Percentiles rank a stretch among this genome's conserved stretches.
phyloP scores from a whole-genome alignment of 345 rosid genomes.

The Hibiscus syriacus region DNA sequence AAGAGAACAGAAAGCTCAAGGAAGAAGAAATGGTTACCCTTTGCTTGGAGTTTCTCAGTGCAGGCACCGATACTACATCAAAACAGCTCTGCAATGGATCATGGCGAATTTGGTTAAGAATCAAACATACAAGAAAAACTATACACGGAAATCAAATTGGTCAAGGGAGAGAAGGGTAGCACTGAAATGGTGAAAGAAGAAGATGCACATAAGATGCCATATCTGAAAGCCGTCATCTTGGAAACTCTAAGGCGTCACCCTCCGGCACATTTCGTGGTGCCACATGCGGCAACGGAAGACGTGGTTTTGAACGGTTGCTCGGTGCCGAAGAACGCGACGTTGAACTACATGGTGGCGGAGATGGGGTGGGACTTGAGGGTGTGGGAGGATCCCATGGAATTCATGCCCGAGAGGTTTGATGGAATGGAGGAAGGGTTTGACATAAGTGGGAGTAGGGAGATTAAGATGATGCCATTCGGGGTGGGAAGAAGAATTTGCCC shows the following conservation, averaged over 20 bases:
- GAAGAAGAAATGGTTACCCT: slow-evolving; percentile 12
- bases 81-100: slow-evolving; percentile 34
- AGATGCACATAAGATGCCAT: slow-evolving; percentile 21
- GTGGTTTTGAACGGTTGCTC: neutral
- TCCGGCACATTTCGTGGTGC: slow-evolving; percentile 15
- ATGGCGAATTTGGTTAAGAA: slow-evolving; percentile 33
- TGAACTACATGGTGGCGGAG: neutral
- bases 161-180: neutral
- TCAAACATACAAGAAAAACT: slow-evolving; percentile 15
- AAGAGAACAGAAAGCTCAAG: slow-evolving; percentile 15
- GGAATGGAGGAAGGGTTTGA: slow-evolving; percentile 11
- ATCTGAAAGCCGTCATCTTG: slow-evolving; percentile 22
- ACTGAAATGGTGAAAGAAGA: slow-evolving; percentile 21
- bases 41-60: slow-evolving; percentile 12
- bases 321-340: neutral
- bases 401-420: slow-evolving; percentile 28
- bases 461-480: slow-evolving; percentile 40
- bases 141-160: slow-evolving; percentile 15
- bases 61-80: slow-evolving; percentile 24
- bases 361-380: slow-evolving; percentile 23
- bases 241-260: slow-evolving; percentile 23
- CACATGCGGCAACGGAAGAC: neutral
- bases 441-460: slow-evolving; percentile 27
- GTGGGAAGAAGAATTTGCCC: slow-evolving; percentile 36
- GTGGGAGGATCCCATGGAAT: slow-evolving; percentile 33